Evolutionary conservation across 805 yeast genomes (phyloP), one percentile per base, ranked within the genome.

Genomic region (Yamadazyma akitaensis): DNA sequence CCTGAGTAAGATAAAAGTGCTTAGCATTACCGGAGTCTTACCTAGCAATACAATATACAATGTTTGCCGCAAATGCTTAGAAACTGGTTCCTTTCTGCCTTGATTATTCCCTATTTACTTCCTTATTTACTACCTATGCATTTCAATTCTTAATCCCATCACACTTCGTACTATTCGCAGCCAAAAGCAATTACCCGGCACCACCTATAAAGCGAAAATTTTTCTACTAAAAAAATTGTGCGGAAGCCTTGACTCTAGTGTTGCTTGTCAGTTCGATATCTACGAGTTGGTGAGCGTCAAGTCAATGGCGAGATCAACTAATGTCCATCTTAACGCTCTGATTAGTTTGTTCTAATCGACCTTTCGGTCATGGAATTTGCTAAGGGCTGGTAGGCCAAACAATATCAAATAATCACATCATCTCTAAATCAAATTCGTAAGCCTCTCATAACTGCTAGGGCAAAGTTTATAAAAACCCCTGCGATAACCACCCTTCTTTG

Each of bases 401-500:
- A 71, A 55, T 26, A 3, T 28, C 16, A 37, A 4, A n/a, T 28
- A 11, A 31, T 32, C 11, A 33, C 24, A 21, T 21, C 24, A 21
- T 21, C 17, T 31, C 44, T 46, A 68, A 26, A 68, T 60, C 75
- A 77, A 76, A 34, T 67, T 21, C 24, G 24, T 21, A 21, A 70
- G 9, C 68, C 70, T 49, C 84, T 70, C 28, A 81, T 63, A 26
- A 85, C 56, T 2, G 89, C 88, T 62, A 86, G 81, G 24, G 82
- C 67, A 35, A 86, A 70, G 63, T 90, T 90, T 45, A 85, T 72
- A 36, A 80, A 63, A 3, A 86, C 68, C 0, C 97, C 96, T 2
- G 83, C 84, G 40, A 84, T 62, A 9, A 90, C 75, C 1, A 92
- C 82, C 81, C 82, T 79, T 65, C 80, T 63, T 67, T 87, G 68